These are phyloP conservation scores for Magnaporthiopsis incrustans DNA, from an alignment of 2,329 filamentous ascomycete species.

Conservation along the genomic window DNA sequence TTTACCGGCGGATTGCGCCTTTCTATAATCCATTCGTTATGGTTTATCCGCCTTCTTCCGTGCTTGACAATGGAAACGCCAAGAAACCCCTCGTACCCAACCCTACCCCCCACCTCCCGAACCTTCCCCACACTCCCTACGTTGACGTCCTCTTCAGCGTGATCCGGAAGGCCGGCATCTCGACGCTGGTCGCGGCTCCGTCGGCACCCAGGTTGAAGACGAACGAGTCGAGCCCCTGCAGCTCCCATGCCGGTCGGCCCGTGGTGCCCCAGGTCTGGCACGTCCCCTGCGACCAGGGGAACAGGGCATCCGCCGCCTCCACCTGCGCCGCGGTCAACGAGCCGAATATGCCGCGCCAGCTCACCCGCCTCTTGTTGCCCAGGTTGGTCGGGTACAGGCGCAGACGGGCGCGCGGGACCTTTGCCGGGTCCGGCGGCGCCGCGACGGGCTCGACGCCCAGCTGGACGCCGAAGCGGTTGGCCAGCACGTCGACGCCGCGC, in stretches of 20 bases:
- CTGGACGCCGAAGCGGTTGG: constrained; percentile 16
- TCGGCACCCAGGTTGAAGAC: constrained; percentile 2
- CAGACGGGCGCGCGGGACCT: neutral
- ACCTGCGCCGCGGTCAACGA: neutral
- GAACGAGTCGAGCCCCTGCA: constrained; percentile 2
- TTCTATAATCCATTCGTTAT: neutral
- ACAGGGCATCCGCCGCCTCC: neutral
- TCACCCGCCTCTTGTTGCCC: neutral
- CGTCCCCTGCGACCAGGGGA: constrained; percentile 1
- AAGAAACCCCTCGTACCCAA: too few relatives aligned
- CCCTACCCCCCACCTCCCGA: too few relatives aligned
- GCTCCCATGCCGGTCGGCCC: constrained; percentile 4
- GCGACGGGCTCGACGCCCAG: constrained; percentile 12
- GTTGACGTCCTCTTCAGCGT: constrained; percentile 3
- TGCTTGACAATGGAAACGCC: neutral
- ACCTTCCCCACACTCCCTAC: too few relatives aligned
- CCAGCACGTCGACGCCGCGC: constrained; percentile 29
- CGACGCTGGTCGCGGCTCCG: constrained; percentile 2
- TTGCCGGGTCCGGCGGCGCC: neutral
- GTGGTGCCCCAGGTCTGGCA: constrained; percentile 3
- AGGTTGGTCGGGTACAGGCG: constrained; percentile 7
- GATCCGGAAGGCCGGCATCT: constrained; percentile 3
- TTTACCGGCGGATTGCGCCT: too few relatives aligned
- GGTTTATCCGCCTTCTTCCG: neutral
- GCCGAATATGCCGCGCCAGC: constrained; percentile 5